Percentiles rank a stretch among this genome's conserved stretches.
phyloP scores from a whole-genome alignment of 106 monocot species.

The Iris macrosiphon region DNA sequence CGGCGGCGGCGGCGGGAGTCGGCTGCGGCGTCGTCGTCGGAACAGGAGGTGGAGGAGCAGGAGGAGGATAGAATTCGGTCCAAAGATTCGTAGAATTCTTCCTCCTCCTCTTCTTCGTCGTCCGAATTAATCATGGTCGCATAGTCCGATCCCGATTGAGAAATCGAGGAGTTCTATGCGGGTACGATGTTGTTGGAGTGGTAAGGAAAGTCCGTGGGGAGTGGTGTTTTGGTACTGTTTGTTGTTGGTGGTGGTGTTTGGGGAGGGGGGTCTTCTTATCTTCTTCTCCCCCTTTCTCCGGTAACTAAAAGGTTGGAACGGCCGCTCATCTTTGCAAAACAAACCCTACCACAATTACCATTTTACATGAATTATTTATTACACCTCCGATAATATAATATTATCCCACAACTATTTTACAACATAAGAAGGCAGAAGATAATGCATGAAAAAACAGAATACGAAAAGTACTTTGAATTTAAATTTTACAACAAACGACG shows the following conservation, averaged over 20 bases:
- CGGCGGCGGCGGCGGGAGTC: slow-evolving; percentile 6
- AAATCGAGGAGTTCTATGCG: background rate
- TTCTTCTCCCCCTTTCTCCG: background rate
- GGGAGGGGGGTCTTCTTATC: background rate
- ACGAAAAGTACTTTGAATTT: too few relatives aligned
- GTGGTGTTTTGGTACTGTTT: background rate
- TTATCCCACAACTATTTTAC: too few relatives aligned
- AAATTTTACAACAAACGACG: too few relatives aligned
- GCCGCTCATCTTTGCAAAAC: too few relatives aligned
- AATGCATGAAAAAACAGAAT: too few relatives aligned
- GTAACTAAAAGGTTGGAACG: background rate
- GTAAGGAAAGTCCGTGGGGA: background rate
- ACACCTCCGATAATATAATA: too few relatives aligned
- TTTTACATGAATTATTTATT: too few relatives aligned
- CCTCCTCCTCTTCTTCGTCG: slow-evolving; percentile 38
- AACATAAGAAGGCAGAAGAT: too few relatives aligned
- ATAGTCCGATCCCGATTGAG: background rate
- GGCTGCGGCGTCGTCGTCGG: slow-evolving; percentile 25
- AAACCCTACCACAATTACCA: too few relatives aligned
- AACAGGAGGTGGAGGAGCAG: slow-evolving; percentile 84
- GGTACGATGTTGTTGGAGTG: background rate
- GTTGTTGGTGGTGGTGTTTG: background rate
- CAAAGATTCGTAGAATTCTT: slow-evolving; percentile 71
- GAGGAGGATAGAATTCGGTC: slow-evolving; percentile 75
- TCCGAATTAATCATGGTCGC: slow-evolving; percentile 19